Base-by-base conservation (phyloP, 2,329 filamentous ascomycete genomes). In the Didymella exigua region DNA sequence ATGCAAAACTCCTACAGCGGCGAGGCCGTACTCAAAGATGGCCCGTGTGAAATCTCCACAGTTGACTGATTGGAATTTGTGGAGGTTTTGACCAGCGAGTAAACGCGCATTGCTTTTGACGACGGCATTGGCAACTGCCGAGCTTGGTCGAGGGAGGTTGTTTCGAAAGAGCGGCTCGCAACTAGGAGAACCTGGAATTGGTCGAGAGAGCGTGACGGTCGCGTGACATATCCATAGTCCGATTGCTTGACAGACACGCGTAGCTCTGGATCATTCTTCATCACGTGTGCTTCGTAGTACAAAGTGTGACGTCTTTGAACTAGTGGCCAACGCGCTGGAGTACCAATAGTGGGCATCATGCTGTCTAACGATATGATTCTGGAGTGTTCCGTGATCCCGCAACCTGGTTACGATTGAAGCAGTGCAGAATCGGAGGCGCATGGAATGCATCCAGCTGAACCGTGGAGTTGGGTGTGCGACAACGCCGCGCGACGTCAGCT, bases 381-480 rank as follows among this genome's bases (percentile, higher is more conserved):
- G 27, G 24, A 43, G 40, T 33, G 18, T 31, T 26, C 19, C 30
- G 18, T 29, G 36, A 50, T 41, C 52, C 52, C 36, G 26, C n/a
- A 30, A 42, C 24, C 42, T 37, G 46, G 52, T 36, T 36, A 36
- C 18, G 34, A 45, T 55, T 34, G 36, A 16, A 14, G 19, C 13
- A 29, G 21, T 46, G 46, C 52, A 55, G 46, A 21, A 55, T 55
- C 52, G 46, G 36, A 21, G 34, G 42, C 47, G 30, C 24, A 21
- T 42, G 47, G 46, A 50, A 55, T 55, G 47, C 46, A 50, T 41
- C 46, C 46, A 55, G 52, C 46, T 55, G 41, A 46, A 46, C 29
- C 24, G 36, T 23, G 19, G 30, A 49, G 5, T 24, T 29, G 41
- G 41, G 41, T 42, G 52, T 55, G 29, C 36, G 31, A 55, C 46